Evolutionary conservation across 2,329 filamentous ascomycete genomes (phyloP).

Genomic region (Xylaria sp.): DNA sequence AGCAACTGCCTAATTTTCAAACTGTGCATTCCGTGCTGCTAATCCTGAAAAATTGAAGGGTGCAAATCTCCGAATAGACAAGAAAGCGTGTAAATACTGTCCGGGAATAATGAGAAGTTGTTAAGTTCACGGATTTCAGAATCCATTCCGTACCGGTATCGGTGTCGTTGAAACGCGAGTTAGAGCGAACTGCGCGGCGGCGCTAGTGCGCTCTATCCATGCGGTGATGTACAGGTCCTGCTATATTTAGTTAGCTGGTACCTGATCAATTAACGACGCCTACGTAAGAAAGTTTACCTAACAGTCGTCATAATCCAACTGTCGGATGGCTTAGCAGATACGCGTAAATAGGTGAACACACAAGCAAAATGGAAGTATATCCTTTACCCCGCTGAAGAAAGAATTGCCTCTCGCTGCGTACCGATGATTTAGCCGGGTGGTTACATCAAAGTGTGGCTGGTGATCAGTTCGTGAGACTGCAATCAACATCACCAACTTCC

Average conservation of each 20-base stretch:
- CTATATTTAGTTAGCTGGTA: neutral
- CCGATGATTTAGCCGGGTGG: neutral
- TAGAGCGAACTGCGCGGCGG: too few species aligned
- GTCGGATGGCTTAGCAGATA: too few species aligned
- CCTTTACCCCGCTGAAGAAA: neutral
- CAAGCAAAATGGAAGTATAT: neutral
- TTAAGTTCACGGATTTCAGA: too few species aligned
- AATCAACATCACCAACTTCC: conserved; percentile 8
- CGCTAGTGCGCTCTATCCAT: neutral
- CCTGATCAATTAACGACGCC: neutral
- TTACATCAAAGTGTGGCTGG: conserved; percentile 12
- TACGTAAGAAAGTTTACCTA: too few species aligned
- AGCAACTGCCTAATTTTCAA: neutral
- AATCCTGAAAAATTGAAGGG: too few species aligned
- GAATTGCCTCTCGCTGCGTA: neutral
- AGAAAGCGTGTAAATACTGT: too few species aligned
- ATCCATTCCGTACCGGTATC: too few species aligned
- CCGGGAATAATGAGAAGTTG: too few species aligned
- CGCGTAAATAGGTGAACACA: too few species aligned
- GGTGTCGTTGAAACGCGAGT: too few species aligned
- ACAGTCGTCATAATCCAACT: too few species aligned
- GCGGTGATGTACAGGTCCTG: neutral
- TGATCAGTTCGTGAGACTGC: conserved; percentile 3
- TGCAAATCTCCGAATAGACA: too few species aligned
- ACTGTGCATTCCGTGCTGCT: neutral